Percentiles rank a stretch among this genome's conserved stretches.
Conservation (phyloP, 164 flowering plant species). For the Echeveria elegans region DNA sequence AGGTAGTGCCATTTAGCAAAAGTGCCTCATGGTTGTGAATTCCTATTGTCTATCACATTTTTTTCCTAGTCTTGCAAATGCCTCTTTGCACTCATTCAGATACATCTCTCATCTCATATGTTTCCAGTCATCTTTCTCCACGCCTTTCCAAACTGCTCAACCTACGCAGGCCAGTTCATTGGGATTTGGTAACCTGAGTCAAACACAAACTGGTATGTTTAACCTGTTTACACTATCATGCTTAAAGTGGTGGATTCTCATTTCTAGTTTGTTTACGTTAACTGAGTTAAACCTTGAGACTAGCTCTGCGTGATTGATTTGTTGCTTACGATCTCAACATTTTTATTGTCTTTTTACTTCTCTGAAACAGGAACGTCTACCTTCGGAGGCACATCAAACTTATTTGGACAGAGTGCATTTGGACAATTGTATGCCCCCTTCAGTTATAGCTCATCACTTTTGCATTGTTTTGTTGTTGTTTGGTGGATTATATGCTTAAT, state of each 20-base stretch:
- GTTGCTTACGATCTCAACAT: background rate
- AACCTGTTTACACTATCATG: background rate
- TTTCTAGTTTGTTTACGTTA: background rate
- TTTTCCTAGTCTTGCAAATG: slow-evolving; percentile 8
- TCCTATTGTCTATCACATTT: background rate
- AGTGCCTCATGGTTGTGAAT: background rate
- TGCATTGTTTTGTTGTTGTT: background rate
- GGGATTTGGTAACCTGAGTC: slow-evolving; percentile 47
- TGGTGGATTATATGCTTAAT: background rate
- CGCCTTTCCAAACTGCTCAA: slow-evolving; percentile 46
- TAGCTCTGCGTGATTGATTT: background rate
- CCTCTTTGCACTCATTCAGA: background rate
- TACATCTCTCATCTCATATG: background rate
- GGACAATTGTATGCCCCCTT: slow-evolving; percentile 51
- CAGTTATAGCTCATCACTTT: background rate
- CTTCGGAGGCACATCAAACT: slow-evolving; percentile 31
- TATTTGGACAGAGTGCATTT: slow-evolving; percentile 44
- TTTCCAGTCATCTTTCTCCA: slow-evolving; percentile 40
- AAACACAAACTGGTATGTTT: slow-evolving; percentile 50
- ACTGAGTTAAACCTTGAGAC: background rate
- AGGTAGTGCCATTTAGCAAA: background rate
- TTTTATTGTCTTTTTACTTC: background rate
- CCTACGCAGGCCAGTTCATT: slow-evolving; percentile 46
- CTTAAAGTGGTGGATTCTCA: background rate
- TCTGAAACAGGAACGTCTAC: slow-evolving; percentile 36